phyloP scores from a whole-genome alignment of 768 basidiomycete genomes.

The Mycena capillaripes region DNA sequence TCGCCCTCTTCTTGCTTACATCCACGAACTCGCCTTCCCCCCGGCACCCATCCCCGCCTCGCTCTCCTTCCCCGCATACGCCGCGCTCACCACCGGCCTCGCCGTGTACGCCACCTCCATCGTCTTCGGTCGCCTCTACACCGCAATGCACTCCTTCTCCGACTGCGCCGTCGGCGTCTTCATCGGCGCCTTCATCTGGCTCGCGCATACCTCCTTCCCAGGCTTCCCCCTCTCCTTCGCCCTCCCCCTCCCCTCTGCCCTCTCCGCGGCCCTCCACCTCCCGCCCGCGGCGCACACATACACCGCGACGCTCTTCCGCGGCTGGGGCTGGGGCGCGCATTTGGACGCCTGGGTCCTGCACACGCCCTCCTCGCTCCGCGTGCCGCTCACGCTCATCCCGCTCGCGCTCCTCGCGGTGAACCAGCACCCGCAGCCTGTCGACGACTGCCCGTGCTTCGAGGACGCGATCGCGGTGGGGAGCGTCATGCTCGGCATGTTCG shows the following conservation, averaged over 20 bases:
- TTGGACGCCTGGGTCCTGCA: slow-evolving; percentile 55
- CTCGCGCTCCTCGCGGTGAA: slow-evolving; percentile 84
- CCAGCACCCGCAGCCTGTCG: slow-evolving; percentile 93
- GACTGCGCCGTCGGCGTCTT: slow-evolving; percentile 76
- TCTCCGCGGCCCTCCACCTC: too few relatives aligned
- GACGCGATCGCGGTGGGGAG: slow-evolving; percentile 95
- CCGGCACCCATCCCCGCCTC: slow-evolving; percentile 36
- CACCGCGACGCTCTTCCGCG: slow-evolving; percentile 37
- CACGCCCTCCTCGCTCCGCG: slow-evolving; percentile 41
- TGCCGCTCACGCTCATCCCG: slow-evolving; percentile 73
- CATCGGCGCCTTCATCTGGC: slow-evolving; percentile 83
- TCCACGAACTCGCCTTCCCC: slow-evolving; percentile 65
- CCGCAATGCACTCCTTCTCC: slow-evolving; percentile 90
- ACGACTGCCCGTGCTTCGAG: slow-evolving; percentile 98
- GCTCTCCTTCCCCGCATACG: slow-evolving; percentile 63
- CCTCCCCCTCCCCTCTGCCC: slow-evolving; percentile 44
- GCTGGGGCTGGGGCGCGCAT: slow-evolving; percentile 32
- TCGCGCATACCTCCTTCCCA: slow-evolving; percentile 60
- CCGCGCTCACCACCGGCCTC: slow-evolving; percentile 58
- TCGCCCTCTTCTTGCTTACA: slow-evolving; percentile 84
- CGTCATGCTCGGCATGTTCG: slow-evolving; percentile 80
- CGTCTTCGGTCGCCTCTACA: slow-evolving; percentile 86
- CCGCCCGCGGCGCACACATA: slow-evolving; percentile 37
- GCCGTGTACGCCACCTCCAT: slow-evolving; percentile 76
- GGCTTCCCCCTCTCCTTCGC: slow-evolving; percentile 52